phyloP scores from a whole-genome alignment of 352 stramenopile species.

The Pythium periplocum region DNA sequence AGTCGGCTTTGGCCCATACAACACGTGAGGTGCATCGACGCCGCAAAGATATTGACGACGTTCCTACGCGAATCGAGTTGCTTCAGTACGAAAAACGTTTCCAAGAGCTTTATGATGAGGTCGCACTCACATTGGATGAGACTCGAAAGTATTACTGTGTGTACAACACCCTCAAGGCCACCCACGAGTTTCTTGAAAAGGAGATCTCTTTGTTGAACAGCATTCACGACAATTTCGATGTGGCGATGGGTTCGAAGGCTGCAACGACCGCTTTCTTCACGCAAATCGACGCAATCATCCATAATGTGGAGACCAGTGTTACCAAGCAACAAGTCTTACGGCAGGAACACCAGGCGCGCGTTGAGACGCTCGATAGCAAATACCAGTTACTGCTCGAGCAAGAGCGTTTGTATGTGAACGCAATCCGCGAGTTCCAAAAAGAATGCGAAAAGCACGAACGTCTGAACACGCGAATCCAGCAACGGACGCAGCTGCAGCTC shows the following conservation, averaged over 20 bases:
- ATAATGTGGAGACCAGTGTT: conserved; percentile 45
- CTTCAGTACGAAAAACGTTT: conserved; percentile 91
- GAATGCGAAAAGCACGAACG: conserved; percentile 87
- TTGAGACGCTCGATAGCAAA: conserved; percentile 70
- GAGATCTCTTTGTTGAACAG: conserved; percentile 84
- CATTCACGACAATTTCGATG: conserved; percentile 79
- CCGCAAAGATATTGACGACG: conserved; percentile 77
- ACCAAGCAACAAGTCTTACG: conserved; percentile 48
- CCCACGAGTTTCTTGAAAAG: conserved; percentile 77
- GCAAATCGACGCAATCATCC: conserved; percentile 68
- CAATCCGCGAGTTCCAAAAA: conserved; percentile 85
- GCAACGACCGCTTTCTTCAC: conserved; percentile 70
- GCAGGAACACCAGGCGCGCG: conserved; percentile 27
- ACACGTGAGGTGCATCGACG: conserved; percentile 50
- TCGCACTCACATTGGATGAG: conserved; percentile 85
- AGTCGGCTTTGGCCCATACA: conserved; percentile 44
- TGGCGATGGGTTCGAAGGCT: conserved; percentile 61
- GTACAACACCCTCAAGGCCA: conserved; percentile 86
- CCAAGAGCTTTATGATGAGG: conserved; percentile 84
- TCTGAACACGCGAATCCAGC: conserved; percentile 11
- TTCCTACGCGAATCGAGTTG: conserved; percentile 80
- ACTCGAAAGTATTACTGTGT: conserved; percentile 85
- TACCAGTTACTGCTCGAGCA: conserved; percentile 75
- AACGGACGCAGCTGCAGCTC: background rate
- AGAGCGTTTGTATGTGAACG: conserved; percentile 78